These are phyloP conservation scores for Candida insectorum DNA, from an alignment of 805 yeast species.

Conservation along the genomic window DNA sequence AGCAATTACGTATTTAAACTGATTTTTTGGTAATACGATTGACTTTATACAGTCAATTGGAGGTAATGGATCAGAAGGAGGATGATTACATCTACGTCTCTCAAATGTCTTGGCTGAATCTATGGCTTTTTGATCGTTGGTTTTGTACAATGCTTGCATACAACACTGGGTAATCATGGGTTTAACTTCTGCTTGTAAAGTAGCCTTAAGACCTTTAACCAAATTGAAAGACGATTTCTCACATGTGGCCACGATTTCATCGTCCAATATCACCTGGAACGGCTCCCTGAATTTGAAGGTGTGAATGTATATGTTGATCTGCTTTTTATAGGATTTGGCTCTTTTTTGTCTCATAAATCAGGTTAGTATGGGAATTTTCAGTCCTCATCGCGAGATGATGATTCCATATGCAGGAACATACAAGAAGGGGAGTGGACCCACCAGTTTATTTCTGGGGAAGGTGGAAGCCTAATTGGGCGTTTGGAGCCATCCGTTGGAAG, in stretches of 20 bases:
- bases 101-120: conserved; percentile 79
- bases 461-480: no score
- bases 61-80: conserved; percentile 54
- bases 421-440: no score
- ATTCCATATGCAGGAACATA: no score
- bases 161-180: conserved; percentile 95
- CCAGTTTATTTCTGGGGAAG: no score
- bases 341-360: conserved; percentile 88
- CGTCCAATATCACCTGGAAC: conserved; percentile 85
- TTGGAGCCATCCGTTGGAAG: no score
- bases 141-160: conserved; percentile 76
- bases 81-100: conserved; percentile 90
- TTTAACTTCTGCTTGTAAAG: conserved; percentile 81
- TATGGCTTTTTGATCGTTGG: conserved; percentile 72
- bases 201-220: conserved; percentile 73
- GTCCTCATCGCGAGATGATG: background rate
- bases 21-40: conserved; percentile 70
- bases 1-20: conserved; percentile 88
- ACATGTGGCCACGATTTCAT: conserved; percentile 66
- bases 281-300: conserved; percentile 93
- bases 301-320: conserved; percentile 78
- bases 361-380: conserved; percentile 9
- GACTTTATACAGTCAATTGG: conserved; percentile 76
- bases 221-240: conserved; percentile 70
- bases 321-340: conserved; percentile 91